Evolutionary conservation across 2,329 filamentous ascomycete species (phyloP).

Genomic region (Botrytis elliptica): DNA sequence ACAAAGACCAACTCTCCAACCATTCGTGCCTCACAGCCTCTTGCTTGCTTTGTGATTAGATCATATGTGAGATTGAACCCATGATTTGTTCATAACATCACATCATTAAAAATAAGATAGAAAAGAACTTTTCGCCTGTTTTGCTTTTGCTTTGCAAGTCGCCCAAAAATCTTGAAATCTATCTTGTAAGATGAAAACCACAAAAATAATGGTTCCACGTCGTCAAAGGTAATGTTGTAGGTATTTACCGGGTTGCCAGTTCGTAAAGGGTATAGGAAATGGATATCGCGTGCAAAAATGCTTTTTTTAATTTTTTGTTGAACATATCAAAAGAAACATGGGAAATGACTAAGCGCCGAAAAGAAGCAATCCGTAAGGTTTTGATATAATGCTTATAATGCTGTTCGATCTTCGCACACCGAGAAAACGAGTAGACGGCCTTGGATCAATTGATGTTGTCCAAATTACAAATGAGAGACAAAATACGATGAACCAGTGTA

Average conservation of each 20-base stretch:
- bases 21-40: constrained; percentile 23
- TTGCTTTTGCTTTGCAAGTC: constrained; percentile 3
- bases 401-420: constrained; percentile 31
- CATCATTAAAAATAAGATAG: constrained; percentile 21
- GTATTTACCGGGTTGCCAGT: constrained; percentile 40
- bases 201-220: constrained; percentile 28
- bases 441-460: constrained; percentile 33
- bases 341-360: constrained; percentile 38
- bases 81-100: constrained; percentile 21
- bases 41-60: constrained; percentile 29
- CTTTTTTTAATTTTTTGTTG: constrained; percentile 29
- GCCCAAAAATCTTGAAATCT: constrained; percentile 15
- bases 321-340: constrained; percentile 33
- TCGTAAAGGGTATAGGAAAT: constrained; percentile 38
- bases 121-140: constrained; percentile 14
- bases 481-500: constrained; percentile 35
- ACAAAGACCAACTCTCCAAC: constrained; percentile 31
- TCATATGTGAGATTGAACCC: constrained; percentile 20
- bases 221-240: constrained; percentile 35
- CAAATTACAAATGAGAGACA: constrained; percentile 35
- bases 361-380: constrained; percentile 35
- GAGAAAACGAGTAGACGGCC: constrained; percentile 36
- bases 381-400: constrained; percentile 26
- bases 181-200: constrained; percentile 21
- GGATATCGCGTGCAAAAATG: constrained; percentile 37